These are phyloP conservation scores for Boletus sp. DNA, from an alignment of 1,284 basidiomycete genomes.

Conservation along the genomic window DNA sequence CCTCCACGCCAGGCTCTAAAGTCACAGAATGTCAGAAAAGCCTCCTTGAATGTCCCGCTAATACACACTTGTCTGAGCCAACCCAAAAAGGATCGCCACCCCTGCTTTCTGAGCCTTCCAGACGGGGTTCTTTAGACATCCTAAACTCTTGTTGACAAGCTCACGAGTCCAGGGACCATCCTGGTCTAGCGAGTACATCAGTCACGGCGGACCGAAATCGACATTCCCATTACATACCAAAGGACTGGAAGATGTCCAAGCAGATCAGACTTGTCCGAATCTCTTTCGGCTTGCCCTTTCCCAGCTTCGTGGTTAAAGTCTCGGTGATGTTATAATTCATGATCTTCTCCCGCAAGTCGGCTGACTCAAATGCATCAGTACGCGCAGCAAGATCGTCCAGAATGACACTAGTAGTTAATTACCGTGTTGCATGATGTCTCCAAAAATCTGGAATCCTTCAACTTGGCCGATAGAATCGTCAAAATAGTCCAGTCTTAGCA, in stretches of 20 bases:
- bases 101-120: conserved; percentile 26
- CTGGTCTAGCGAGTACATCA: conserved; percentile 7
- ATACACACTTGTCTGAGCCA: conserved; percentile 21
- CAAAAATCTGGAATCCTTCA: conserved; percentile 29
- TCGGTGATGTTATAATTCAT: conserved; percentile 12
- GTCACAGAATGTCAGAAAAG: background rate
- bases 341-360: conserved; percentile 17
- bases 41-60: background rate
- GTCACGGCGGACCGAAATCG: background rate
- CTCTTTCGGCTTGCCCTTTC: conserved; percentile 12
- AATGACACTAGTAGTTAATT: background rate
- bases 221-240: conserved; percentile 10
- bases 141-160: conserved; percentile 17
- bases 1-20: conserved; percentile 17
- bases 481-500: conserved; percentile 26
- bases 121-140: background rate
- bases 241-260: conserved; percentile 22
- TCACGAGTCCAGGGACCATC: conserved; percentile 8
- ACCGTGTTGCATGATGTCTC: conserved; percentile 23
- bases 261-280: conserved; percentile 23
- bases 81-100: conserved; percentile 22
- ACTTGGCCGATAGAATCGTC: conserved; percentile 26
- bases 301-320: conserved; percentile 20
- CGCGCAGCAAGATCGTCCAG: no score
- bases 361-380: conserved; percentile 14